Conservation (phyloP, 306 rosid species). For the Styphnolobium japonicum region DNA sequence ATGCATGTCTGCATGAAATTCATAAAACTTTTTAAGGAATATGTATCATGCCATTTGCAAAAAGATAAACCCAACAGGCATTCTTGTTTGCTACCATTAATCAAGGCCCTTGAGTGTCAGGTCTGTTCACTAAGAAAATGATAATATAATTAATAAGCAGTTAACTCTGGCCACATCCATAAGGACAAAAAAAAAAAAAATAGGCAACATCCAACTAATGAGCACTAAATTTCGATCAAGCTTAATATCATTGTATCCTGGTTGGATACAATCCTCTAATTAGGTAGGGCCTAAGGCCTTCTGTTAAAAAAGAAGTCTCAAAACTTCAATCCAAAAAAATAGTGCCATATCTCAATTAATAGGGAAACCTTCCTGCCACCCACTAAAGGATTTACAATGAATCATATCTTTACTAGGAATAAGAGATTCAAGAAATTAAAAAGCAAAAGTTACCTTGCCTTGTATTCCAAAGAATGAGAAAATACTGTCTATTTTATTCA, state of each 20-base stretch:
- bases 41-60: slow-evolving; percentile 31
- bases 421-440: slow-evolving; percentile 1
- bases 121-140: neutral
- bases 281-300: neutral
- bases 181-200: neutral
- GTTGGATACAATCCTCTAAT: neutral
- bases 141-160: neutral
- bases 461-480: neutral
- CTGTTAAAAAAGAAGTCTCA: neutral
- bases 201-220: neutral
- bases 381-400: neutral
- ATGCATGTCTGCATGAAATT: slow-evolving; percentile 55
- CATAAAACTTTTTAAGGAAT: slow-evolving; percentile 30
- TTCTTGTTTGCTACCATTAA: slow-evolving; percentile 32
- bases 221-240: neutral
- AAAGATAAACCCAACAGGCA: slow-evolving; percentile 30
- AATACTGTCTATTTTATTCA: neutral
- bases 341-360: neutral
- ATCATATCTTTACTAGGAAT: neutral
- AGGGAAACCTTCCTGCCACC: neutral
- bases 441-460: slow-evolving; percentile 6
- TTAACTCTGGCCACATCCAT: slow-evolving; percentile 19
- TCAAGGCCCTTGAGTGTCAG: slow-evolving; percentile 25
- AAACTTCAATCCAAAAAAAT: neutral
- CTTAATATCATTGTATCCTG: neutral